These are phyloP conservation scores for Piromyces finnis DNA, from an alignment of 192 early-diverging fungal genomes.

Conservation along the genomic window DNA sequence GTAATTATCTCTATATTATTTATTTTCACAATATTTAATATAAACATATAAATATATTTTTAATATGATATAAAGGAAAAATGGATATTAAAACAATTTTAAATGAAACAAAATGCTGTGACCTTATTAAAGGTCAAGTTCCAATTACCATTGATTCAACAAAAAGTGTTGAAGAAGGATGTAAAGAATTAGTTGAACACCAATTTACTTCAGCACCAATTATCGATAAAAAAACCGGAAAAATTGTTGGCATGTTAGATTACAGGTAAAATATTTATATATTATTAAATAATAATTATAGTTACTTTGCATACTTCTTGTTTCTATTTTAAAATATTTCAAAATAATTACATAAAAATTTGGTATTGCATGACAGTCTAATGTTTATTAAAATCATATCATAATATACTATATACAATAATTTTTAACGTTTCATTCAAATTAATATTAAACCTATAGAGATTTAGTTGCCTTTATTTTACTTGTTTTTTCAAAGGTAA, in stretches of 20 bases:
- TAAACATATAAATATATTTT: no score
- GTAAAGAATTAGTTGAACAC: neutral
- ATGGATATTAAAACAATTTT: neutral
- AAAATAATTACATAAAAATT: no score
- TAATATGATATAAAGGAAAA: neutral
- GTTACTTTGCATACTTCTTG: no score
- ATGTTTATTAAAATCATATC: no score
- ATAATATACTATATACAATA: no score
- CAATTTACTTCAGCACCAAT: neutral
- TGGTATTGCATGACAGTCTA: no score
- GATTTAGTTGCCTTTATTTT: neutral
- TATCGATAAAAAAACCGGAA: neutral
- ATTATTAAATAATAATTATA: no score
- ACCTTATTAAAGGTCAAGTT: neutral
- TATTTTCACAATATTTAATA: no score
- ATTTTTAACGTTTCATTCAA: no score
- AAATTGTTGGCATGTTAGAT: neutral
- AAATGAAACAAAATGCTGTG: neutral
- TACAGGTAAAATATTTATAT: neutral
- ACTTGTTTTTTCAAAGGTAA: neutral
- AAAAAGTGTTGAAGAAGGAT: neutral
- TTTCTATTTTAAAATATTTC: no score
- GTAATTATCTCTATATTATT: no score
- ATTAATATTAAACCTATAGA: no score
- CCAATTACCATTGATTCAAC: neutral